Evolutionary conservation across 2,329 filamentous ascomycete genomes (phyloP).

Genomic region (Fusarium circinatum): DNA sequence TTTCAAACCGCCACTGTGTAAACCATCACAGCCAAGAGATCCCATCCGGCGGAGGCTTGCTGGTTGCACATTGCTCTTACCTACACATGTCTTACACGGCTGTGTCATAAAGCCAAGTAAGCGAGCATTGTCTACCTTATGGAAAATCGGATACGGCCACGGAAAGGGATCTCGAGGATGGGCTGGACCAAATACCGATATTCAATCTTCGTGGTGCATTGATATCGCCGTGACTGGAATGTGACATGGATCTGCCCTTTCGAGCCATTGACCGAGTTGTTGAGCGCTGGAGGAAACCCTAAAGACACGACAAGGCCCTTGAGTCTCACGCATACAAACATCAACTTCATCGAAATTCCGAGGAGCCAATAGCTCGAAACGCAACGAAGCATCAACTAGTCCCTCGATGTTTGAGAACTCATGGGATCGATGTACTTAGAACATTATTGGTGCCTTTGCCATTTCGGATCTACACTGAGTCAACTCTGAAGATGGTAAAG

Average conservation of each 20-base stretch:
- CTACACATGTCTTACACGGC: background rate
- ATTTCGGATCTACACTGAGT: conserved; percentile 1
- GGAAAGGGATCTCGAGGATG: background rate
- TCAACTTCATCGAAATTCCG: background rate
- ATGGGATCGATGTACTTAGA: conserved; percentile 11
- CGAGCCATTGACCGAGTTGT: background rate
- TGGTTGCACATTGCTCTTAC: background rate
- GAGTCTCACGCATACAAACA: background rate
- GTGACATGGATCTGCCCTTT: background rate
- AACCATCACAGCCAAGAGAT: background rate
- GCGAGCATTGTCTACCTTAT: background rate
- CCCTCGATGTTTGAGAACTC: background rate
- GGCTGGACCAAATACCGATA: background rate
- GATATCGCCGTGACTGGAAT: background rate
- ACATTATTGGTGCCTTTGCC: background rate
- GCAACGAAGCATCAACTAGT: background rate
- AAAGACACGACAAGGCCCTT: background rate
- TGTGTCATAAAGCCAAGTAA: background rate
- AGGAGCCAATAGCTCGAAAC: conserved; percentile 4
- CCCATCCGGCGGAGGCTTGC: background rate
- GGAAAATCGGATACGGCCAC: background rate
- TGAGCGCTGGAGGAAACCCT: conserved; percentile 2
- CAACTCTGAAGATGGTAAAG: background rate
- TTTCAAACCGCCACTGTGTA: background rate
- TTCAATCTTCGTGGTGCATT: background rate